These are phyloP conservation scores for Daldinia eschscholtzii DNA, from an alignment of 2,329 filamentous ascomycete genomes.

Conservation along the genomic window DNA sequence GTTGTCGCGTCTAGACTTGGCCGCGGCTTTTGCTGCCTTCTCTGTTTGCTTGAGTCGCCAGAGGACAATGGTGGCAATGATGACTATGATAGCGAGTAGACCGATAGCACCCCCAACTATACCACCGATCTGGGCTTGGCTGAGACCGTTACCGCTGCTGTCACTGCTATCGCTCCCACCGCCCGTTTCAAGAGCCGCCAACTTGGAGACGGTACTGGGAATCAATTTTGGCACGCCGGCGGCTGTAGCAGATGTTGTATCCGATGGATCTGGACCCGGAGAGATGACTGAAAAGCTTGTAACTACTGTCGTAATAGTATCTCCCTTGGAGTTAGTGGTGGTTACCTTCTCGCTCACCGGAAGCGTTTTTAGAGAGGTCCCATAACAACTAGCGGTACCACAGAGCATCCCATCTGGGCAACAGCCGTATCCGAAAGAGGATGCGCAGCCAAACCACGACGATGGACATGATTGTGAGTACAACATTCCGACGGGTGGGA, in stretches of 20 bases:
- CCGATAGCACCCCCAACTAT: constrained; percentile 65
- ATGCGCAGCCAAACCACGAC: constrained; percentile 63
- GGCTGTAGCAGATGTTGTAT: constrained; percentile 43
- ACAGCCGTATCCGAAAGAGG: constrained; percentile 65
- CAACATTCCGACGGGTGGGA: constrained; percentile 58
- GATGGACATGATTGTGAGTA: constrained; percentile 59
- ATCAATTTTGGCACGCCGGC: constrained; percentile 58
- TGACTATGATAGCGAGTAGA: constrained; percentile 62
- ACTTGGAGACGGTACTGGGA: constrained; percentile 60
- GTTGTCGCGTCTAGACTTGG: constrained; percentile 54
- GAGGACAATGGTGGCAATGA: constrained; percentile 63
- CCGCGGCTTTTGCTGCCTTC: constrained; percentile 54
- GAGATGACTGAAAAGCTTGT: constrained; percentile 56
- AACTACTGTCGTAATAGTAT: constrained; percentile 57
- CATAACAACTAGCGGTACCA: constrained; percentile 61
- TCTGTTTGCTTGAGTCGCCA: constrained; percentile 63
- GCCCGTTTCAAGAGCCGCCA: constrained; percentile 50
- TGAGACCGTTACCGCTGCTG: constrained; percentile 53
- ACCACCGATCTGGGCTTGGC: constrained; percentile 61
- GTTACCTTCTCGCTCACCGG: constrained; percentile 60
- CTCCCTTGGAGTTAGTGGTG: constrained; percentile 58
- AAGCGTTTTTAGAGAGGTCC: constrained; percentile 60
- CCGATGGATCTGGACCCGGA: constrained; percentile 47
- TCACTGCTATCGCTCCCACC: constrained; percentile 43
- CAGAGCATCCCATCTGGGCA: constrained; percentile 65